These are phyloP conservation scores for Penicillium cinerascens DNA, from an alignment of 495 filamentous ascomycete genomes.

Conservation along the genomic window DNA sequence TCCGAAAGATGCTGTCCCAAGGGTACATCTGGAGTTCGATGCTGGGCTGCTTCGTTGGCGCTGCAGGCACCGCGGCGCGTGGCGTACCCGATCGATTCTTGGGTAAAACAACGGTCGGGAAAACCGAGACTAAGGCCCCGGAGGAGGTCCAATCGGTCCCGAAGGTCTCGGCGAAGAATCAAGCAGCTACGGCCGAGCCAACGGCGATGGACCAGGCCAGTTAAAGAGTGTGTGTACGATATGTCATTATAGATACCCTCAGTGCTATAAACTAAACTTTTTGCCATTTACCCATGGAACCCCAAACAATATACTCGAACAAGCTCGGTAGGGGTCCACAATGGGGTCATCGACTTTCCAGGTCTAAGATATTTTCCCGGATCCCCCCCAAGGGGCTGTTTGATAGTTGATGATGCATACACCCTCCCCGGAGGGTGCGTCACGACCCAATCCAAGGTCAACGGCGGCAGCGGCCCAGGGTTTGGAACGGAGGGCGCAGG, in stretches of 20 bases:
- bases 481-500: conserved; percentile 12
- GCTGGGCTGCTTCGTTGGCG: conserved; percentile 72
- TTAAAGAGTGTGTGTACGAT: conserved; percentile 14
- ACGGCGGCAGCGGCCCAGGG: neutral
- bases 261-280: too few species aligned
- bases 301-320: neutral
- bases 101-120: conserved; percentile 14
- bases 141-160: neutral
- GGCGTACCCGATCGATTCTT: conserved; percentile 70
- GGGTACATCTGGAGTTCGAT: conserved; percentile 73
- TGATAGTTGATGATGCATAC: neutral
- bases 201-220: conserved; percentile 15
- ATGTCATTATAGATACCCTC: conserved; percentile 10
- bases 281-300: neutral
- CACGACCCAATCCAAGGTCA: neutral
- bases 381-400: neutral
- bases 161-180: neutral
- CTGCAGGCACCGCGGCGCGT: conserved; percentile 53
- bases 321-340: neutral
- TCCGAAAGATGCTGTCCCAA: conserved; percentile 52
- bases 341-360: neutral
- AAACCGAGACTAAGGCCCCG: neutral
- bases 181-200: conserved; percentile 7
- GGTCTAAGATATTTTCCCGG: neutral
- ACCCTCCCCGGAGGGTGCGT: neutral